Conservation (phyloP, 371 early-diverging fungal species). For the Dichotomocladium elegans region DNA sequence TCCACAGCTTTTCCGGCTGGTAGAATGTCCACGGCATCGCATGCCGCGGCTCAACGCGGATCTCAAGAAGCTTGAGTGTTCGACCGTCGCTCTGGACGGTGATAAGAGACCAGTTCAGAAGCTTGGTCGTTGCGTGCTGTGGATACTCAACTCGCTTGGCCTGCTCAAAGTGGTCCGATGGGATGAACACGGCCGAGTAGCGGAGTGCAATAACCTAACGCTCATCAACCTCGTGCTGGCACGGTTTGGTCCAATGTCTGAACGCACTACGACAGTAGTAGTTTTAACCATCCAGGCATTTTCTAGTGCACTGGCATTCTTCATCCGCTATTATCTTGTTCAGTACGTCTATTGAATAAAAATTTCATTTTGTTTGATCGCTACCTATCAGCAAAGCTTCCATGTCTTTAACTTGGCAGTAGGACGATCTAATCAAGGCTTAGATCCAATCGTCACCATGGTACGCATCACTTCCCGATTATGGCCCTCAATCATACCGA, state of each 20-base stretch:
- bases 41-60: conserved; percentile 76
- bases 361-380: background rate
- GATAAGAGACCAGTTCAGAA: conserved; percentile 32
- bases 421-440: no score
- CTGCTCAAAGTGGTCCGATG: conserved; percentile 52
- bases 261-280: conserved; percentile 55
- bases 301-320: conserved; percentile 67
- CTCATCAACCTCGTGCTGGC: conserved; percentile 86
- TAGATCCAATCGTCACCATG: no score
- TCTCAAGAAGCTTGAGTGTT: conserved; percentile 47
- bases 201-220: conserved; percentile 85
- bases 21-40: conserved; percentile 97
- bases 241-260: conserved; percentile 70
- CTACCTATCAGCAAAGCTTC: no score
- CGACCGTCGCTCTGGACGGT: conserved; percentile 20
- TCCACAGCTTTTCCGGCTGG: conserved; percentile 92
- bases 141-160: conserved; percentile 34
- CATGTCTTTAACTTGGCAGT: no score
- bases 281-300: conserved; percentile 64
- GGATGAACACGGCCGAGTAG: conserved; percentile 50
- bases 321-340: conserved; percentile 74
- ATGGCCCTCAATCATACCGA: no score
- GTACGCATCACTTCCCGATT: no score
- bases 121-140: conserved; percentile 30
- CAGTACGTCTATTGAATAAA: conserved; percentile 60